A percentile compares a stretch with the other conserved stretches of the same genome.
phyloP scores from a whole-genome alignment of 2,329 filamentous ascomycete species.

The Colletotrichum costaricense region DNA sequence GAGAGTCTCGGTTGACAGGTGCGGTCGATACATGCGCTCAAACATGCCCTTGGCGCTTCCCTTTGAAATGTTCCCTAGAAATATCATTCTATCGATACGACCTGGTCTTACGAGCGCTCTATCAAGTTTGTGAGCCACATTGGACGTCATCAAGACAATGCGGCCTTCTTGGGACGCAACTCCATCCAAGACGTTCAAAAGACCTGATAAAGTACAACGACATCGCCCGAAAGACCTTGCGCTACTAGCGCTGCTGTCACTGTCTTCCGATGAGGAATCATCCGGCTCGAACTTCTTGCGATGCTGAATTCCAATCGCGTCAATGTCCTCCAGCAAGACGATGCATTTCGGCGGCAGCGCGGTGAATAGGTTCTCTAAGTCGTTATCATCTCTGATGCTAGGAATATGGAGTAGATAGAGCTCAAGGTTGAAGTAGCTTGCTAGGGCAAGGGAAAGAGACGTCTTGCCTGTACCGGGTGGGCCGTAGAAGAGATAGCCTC shows the following conservation, averaged over 20 bases:
- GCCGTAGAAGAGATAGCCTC: constrained; percentile 79
- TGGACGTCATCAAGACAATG: constrained; percentile 79
- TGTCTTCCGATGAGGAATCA: constrained; percentile 40
- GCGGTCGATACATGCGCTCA: constrained; percentile 28
- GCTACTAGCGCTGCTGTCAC: constrained; percentile 32
- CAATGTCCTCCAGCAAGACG: constrained; percentile 43
- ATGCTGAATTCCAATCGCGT: constrained; percentile 38
- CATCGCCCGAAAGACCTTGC: constrained; percentile 13
- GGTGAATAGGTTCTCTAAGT: constrained; percentile 47
- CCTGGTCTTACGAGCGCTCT: constrained; percentile 72
- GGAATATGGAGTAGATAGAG: constrained; percentile 80
- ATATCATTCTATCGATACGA: constrained; percentile 76
- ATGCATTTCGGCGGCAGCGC: constrained; percentile 38
- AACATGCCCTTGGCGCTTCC: constrained; percentile 31
- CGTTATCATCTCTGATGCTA: constrained; percentile 41
- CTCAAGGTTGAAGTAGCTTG: constrained; percentile 77
- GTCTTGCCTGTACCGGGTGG: constrained; percentile 82
- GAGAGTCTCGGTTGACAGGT: background rate
- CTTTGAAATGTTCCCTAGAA: constrained; percentile 67
- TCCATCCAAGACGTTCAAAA: constrained; percentile 77
- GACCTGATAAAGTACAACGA: constrained; percentile 64
- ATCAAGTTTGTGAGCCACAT: constrained; percentile 71
- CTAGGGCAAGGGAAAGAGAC: constrained; percentile 79
- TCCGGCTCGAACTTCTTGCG: constrained; percentile 35
- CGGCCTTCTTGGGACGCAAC: constrained; percentile 75